Base-by-base conservation (phyloP, 129 eudicot species). In the Helichrysum umbraculigerum region DNA sequence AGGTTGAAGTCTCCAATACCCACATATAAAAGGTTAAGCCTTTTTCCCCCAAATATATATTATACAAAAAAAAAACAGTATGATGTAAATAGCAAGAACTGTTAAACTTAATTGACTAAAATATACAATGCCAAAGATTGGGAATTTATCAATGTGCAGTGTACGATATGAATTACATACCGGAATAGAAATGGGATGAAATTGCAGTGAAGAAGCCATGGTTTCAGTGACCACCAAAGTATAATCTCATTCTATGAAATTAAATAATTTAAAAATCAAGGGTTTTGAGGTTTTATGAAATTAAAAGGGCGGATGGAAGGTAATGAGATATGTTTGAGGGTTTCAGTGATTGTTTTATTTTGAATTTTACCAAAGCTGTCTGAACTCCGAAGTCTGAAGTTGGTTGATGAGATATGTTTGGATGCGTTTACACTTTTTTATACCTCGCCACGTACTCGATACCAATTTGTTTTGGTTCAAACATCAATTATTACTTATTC, bases 181-280 rank as follows among this genome's bases (percentile, higher is more conserved):
- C 84, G 71, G 79, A 59, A 33, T n/a, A 6, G 79, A 83, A 33
- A 54, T 1, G 3, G 84, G 63, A 73, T 52, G 83, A 67, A 82
- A 81, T 41, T 74, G 85, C 51, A 83, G 81, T 52, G 84, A 83
- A 3, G 47, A 41, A 74, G 85, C 84, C 90, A 86, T 86, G 1
- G 14, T 3, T 77, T 76, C 74, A 76, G 80, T 21, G 54, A 47
- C 54, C 19, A 28, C 60, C 28, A 41, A 42, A 61, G 69, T 35
- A 7, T 16, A 76, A 33, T 76, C 74, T 66, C 80, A 76, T 76
- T 17, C 66, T 67, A n/a, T 58, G 34, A n/a, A 66, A 52, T 54
- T 0, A 33, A 42, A 34, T 33, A 58, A 58, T 12, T 58, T 58
- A n/a, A n/a, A n/a, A 34, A 47, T 47, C 74, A 66, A 76, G 80